phyloP scores from a whole-genome alignment of 202 grass and related monocot species.

The Panicum hallii region DNA sequence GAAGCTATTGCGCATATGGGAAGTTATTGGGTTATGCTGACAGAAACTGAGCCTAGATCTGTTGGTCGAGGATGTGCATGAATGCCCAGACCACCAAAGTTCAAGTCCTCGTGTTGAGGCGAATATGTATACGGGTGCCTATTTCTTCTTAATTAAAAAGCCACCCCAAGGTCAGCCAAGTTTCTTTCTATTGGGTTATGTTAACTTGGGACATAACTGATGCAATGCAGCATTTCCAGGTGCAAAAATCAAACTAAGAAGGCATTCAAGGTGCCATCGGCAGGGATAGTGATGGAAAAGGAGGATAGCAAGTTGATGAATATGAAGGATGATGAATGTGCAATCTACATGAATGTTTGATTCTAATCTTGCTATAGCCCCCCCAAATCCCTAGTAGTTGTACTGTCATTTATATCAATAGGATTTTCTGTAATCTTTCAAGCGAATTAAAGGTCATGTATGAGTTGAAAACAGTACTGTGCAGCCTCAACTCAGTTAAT shows the following conservation, averaged over 20 bases:
- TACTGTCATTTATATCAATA: not conserved
- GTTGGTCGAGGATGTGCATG: no score
- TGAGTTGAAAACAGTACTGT: not conserved
- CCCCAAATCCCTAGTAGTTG: not conserved
- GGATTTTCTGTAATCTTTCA: not conserved
- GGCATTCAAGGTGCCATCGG: not conserved
- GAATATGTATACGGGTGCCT: no score
- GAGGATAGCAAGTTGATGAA: not conserved
- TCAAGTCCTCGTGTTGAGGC: no score
- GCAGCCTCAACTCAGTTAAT: not conserved
- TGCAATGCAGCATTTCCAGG: not conserved
- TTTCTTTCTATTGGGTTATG: no score
- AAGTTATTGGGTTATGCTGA: not conserved
- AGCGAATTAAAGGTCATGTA: not conserved
- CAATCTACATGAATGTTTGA: no score
- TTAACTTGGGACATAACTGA: no score
- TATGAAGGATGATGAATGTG: not conserved
- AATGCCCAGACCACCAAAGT: no score
- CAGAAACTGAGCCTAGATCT: no score
- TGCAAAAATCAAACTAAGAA: conserved; percentile 5
- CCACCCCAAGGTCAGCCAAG: no score
- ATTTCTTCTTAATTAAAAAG: no score
- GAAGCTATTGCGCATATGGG: conserved; percentile 18
- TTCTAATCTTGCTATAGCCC: not conserved
- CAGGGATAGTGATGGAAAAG: not conserved